Base-by-base conservation (phyloP, 1,284 basidiomycete species). In the Ceratobasidium theobromae region DNA sequence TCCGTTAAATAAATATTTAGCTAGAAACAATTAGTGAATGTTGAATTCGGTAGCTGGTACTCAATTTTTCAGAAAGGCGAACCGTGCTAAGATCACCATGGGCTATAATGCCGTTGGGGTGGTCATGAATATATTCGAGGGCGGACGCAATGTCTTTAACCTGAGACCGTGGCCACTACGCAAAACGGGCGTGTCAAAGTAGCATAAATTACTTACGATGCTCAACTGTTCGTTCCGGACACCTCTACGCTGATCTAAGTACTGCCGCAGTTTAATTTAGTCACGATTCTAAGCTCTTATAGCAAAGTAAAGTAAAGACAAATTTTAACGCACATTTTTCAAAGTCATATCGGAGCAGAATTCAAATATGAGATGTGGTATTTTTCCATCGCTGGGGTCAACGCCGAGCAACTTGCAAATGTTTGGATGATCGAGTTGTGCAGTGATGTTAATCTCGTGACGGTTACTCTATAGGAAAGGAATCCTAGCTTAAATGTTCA, bases 331-430 rank as follows among this genome's bases (percentile, higher is more conserved):
- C 25, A 53, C 51, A 40, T 9, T 9, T 11, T 46, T 41, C 16
- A 65, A 38, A 21, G n/a, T 48, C 21, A 18, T 33, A 6, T 53
- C 40, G 6, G 48, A 38, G 35, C 35, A 53, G 21, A 14, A 46
- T 41, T 65, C 62, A 28, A 65, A 65, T 4, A 54, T 33, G 40
- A 65, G 45, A 11, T 32, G 21, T 14, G 62, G 62, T 12, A 53
- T 25, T 9, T 25, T 25, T 6, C 14, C 43, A 35, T 30, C 21
- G 23, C 48, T 40, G 25, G 46, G 40, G 28, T 62, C 62, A 18
- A 65, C 14, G 8, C 62, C 62, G 9, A 65, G 33, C 4, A 65
- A 21, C 18, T 45, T 53, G 52, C 28, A 45, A 21, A 65, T 54
- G 21, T 38, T 53, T 45, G 62, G 62, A 38, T 54, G 52, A 41